Evolutionary conservation across 1,139 yeast genomes (phyloP).

Genomic region (Spathaspora sp.): DNA sequence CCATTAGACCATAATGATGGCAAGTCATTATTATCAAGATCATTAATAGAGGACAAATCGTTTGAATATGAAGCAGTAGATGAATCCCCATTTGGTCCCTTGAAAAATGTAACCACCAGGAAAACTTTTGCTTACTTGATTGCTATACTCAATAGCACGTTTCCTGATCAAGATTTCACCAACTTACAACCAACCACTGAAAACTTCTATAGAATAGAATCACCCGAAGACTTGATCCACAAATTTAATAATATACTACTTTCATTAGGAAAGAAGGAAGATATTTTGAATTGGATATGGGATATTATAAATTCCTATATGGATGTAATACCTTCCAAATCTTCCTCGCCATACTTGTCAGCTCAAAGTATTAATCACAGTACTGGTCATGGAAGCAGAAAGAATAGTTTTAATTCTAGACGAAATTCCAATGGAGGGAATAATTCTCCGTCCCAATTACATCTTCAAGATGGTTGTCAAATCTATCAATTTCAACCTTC

Average conservation of each 20-base stretch:
- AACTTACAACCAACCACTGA: constrained; percentile 86
- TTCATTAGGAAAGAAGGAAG: constrained; percentile 68
- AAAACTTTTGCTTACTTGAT: constrained; percentile 88
- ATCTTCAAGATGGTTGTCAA: constrained; percentile 53
- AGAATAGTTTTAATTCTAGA: constrained; percentile 22
- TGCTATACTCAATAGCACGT: constrained; percentile 86
- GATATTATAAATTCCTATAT: constrained; percentile 83
- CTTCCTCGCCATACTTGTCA: constrained; percentile 19
- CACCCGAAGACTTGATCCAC: constrained; percentile 59
- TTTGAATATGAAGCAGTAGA: constrained; percentile 32
- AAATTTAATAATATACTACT: constrained; percentile 78
- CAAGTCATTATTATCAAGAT: constrained; percentile 16
- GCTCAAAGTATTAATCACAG: constrained; percentile 10
- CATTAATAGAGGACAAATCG: constrained; percentile 22
- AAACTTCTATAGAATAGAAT: constrained; percentile 42
- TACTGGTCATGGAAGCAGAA: constrained; percentile 22
- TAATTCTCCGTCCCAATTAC: constrained; percentile 15
- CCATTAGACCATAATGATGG: constrained; percentile 6
- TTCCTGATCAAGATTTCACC: constrained; percentile 94
- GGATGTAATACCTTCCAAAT: constrained; percentile 52
- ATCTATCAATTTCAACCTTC: constrained; percentile 80
- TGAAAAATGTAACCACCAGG: constrained; percentile 78
- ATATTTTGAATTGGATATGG: constrained; percentile 72
- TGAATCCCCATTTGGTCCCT: constrained; percentile 90
- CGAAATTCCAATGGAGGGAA: constrained; percentile 11